phyloP scores from a whole-genome alignment of 148 eudicot species.

The Chenopodium album region DNA sequence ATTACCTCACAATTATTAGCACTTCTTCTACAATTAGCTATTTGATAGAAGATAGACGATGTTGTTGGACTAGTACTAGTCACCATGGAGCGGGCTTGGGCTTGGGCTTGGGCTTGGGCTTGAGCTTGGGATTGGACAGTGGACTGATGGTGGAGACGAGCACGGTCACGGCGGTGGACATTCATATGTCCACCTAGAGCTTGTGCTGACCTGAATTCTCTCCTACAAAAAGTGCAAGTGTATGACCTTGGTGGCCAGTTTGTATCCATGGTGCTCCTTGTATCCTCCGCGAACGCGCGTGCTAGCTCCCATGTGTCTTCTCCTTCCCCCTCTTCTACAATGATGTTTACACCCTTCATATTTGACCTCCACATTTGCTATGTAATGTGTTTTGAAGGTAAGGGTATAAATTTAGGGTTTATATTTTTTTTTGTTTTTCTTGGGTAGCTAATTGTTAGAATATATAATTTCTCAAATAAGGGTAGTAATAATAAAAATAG shows the following conservation, averaged over 20 bases:
- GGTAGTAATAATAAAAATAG: background rate
- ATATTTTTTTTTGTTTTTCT: background rate
- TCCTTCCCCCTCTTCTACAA: background rate
- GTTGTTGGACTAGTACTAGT: background rate
- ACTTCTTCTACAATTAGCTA: background rate
- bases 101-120: constrained; percentile 16
- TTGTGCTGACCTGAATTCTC: constrained; percentile 73
- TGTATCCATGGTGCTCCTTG: constrained; percentile 11
- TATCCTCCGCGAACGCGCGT: constrained; percentile 25
- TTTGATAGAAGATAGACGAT: constrained; percentile 3
- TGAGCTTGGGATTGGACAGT: constrained; percentile 12
- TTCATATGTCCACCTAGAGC: constrained; percentile 86
- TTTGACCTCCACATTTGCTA: constrained; percentile 3
- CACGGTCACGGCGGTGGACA: constrained; percentile 70
- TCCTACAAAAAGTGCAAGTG: constrained; percentile 56
- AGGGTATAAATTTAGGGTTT: background rate
- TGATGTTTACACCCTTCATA: background rate
- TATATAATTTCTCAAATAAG: background rate
- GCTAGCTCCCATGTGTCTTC: constrained; percentile 25
- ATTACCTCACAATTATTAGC: background rate
- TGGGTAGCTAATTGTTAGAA: background rate
- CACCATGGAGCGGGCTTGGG: constrained; percentile 5
- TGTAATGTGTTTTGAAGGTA: background rate
- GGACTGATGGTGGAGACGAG: constrained; percentile 31
- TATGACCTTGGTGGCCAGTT: constrained; percentile 70